A percentile compares a stretch with the other conserved stretches of the same genome.
Evolutionary conservation across 768 basidiomycete species (phyloP).

Genomic region (Naganishia onofrii): DNA sequence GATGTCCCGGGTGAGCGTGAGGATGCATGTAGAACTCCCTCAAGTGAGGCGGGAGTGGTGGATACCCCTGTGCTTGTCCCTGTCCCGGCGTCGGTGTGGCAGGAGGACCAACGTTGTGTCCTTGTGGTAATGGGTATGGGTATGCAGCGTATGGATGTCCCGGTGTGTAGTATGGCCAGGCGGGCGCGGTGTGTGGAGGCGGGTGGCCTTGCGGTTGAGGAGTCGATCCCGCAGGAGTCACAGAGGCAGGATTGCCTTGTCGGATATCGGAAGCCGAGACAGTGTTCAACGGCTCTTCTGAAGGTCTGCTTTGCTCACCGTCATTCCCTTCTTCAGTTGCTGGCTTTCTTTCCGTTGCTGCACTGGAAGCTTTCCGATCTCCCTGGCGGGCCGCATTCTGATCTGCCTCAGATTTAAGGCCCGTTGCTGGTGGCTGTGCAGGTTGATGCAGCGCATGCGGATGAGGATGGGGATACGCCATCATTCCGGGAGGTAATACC

Average conservation of each 20-base stretch:
- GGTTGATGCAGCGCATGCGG: neutral
- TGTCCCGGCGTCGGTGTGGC: conserved; percentile 2
- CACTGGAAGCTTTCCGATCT: neutral
- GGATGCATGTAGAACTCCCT: neutral
- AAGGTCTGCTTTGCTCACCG: neutral
- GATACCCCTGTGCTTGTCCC: conserved; percentile 3
- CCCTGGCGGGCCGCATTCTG: neutral
- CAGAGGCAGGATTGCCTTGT: neutral
- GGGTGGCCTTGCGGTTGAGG: neutral
- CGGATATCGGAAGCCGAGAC: neutral
- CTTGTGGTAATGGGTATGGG: neutral
- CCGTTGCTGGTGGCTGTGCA: neutral
- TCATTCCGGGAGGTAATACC: neutral
- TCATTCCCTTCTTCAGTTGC: neutral
- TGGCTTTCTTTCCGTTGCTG: neutral
- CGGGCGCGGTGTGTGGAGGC: neutral
- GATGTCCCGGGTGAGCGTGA: neutral
- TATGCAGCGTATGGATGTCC: neutral
- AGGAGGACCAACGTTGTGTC: neutral
- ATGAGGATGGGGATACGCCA: conserved; percentile 8
- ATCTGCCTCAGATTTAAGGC: neutral
- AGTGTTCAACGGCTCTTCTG: neutral
- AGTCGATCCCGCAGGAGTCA: neutral
- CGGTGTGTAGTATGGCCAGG: conserved; percentile 11
- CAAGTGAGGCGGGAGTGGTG: neutral